A percentile compares a stretch with the other conserved stretches of the same genome.
phyloP scores from a whole-genome alignment of 257 asterid species.

The Nemophila menziesii region DNA sequence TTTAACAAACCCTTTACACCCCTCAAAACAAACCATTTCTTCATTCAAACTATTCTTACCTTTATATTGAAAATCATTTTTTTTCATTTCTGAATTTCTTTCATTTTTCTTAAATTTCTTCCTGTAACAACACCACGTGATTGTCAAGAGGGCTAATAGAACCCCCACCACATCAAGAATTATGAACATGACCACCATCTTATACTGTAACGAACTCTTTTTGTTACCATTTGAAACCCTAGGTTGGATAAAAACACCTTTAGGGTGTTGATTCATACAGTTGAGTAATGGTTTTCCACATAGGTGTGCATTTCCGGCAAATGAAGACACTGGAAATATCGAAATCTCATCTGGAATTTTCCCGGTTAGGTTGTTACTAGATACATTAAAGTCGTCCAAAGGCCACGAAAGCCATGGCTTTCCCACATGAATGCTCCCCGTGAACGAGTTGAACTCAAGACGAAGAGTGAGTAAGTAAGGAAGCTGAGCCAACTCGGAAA shows the following conservation, averaged over 20 bases:
- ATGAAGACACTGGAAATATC: conserved; percentile 19
- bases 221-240: conserved; percentile 10
- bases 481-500: conserved; percentile 17
- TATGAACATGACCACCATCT: conserved; percentile 15
- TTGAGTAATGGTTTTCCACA: conserved; percentile 24
- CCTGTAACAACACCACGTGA: conserved; percentile 21
- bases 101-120: conserved; percentile 1
- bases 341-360: conserved; percentile 23
- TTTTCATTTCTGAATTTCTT: neutral
- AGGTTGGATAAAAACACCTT: conserved; percentile 10
- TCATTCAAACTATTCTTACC: neutral
- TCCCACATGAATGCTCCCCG: conserved; percentile 11
- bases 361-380: conserved; percentile 17
- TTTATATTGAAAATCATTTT: neutral
- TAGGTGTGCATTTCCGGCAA: conserved; percentile 20
- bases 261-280: conserved; percentile 7
- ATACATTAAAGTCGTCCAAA: conserved; percentile 16
- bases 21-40: conserved; percentile 23
- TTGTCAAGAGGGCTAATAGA: conserved; percentile 4
- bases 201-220: conserved; percentile 11
- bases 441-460: conserved; percentile 22
- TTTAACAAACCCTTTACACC: conserved; percentile 21
- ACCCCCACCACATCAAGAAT: conserved; percentile 14
- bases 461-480: conserved; percentile 24
- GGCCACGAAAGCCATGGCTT: neutral